Evolutionary conservation across 192 early-diverging fungal species (phyloP).

Genomic region (Jimgerdemannia flammicorona): DNA sequence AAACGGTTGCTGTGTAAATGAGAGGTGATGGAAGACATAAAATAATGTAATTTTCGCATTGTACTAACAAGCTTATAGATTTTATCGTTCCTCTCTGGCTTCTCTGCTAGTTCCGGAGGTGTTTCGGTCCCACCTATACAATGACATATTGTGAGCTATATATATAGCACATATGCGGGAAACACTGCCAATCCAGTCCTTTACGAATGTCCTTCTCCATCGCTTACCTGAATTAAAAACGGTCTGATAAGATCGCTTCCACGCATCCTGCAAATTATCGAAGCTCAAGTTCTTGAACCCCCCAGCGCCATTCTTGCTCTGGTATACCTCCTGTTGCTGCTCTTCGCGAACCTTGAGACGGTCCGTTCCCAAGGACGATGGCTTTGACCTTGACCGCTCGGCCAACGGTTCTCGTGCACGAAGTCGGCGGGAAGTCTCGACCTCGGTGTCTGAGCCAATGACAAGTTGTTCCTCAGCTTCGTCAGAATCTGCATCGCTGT

Average conservation of each 20-base stretch:
- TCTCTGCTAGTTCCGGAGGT: background rate
- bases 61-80: too few species aligned
- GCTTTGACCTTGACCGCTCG: constrained; percentile 21
- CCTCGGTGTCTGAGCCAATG: background rate
- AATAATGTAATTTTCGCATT: too few species aligned
- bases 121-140: background rate
- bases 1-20: constrained; percentile 2
- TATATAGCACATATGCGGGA: too few species aligned
- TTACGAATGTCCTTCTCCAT: background rate
- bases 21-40: background rate
- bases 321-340: constrained; percentile 23
- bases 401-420: constrained; percentile 11
- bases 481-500: constrained; percentile 1
- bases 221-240: background rate
- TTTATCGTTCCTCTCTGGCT: background rate
- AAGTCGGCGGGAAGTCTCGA: background rate
- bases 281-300: constrained; percentile 39
- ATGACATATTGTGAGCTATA: too few species aligned
- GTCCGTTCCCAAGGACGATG: background rate
- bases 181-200: too few species aligned
- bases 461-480: background rate
- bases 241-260: constrained; percentile 35
- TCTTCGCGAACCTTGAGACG: constrained; percentile 15
- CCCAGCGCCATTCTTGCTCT: background rate
- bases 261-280: constrained; percentile 57